Conservation (phyloP, 306 rosid species). For the Rosa multiflora region DNA sequence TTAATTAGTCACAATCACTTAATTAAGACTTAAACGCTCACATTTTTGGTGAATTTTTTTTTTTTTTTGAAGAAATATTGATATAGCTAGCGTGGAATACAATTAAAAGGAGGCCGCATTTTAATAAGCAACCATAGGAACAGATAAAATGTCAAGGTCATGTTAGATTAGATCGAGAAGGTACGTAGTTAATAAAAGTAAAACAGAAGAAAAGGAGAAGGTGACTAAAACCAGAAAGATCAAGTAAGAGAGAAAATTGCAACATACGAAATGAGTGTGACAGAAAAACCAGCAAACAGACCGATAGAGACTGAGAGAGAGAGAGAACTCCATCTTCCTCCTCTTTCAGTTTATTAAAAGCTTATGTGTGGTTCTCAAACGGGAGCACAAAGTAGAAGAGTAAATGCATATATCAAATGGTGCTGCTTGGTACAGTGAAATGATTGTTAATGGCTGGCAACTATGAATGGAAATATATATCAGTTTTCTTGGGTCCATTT, state of each 20-base stretch:
- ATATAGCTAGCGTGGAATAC: background rate
- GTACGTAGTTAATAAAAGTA: constrained; percentile 17
- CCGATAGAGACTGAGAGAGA: background rate
- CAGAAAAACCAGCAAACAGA: constrained; percentile 4
- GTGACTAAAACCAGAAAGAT: constrained; percentile 23
- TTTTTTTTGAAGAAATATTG: background rate
- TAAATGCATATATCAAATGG: constrained; percentile 30
- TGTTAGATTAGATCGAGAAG: constrained; percentile 11
- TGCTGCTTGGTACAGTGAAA: constrained; percentile 24
- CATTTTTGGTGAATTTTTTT: background rate
- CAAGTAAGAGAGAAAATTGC: constrained; percentile 22
- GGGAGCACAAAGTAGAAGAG: constrained; percentile 18
- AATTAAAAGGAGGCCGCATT: constrained; percentile 22
- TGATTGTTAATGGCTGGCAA: constrained; percentile 21
- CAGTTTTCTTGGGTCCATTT: constrained; percentile 5
- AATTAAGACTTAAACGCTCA: background rate
- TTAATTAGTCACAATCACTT: constrained; percentile 4
- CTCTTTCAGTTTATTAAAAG: constrained; percentile 4
- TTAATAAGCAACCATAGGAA: constrained; percentile 19
- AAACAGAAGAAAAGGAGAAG: constrained; percentile 7
- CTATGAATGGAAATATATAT: constrained; percentile 12
- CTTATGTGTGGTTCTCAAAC: constrained; percentile 24
- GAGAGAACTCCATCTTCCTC: background rate
- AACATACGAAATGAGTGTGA: constrained; percentile 14
- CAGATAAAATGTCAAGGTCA: constrained; percentile 32